Evolutionary conservation across 2,329 filamentous ascomycete species (phyloP).

Genomic region (Coniochaeta prunicola): DNA sequence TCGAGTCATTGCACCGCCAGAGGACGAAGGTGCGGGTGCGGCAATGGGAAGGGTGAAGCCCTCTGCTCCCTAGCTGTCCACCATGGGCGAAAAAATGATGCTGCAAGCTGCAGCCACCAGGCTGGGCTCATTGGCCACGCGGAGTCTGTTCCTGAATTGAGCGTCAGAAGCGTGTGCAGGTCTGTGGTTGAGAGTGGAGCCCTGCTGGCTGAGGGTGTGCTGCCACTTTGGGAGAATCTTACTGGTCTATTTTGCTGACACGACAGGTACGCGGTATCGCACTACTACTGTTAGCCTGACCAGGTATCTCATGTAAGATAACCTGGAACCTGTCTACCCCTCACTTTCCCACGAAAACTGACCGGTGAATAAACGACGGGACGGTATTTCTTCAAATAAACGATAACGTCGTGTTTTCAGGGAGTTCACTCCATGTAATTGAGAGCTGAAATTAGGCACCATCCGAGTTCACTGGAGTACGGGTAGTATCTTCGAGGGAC

Average conservation of each 20-base stretch:
- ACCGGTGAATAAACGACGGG: neutral
- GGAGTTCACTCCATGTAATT: neutral
- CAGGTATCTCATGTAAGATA: too few relatives aligned
- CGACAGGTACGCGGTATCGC: neutral
- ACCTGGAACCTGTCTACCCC: neutral
- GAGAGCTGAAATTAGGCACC: neutral
- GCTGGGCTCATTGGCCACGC: neutral
- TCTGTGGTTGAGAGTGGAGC: slow-evolving; percentile 1
- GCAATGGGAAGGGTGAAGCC: neutral
- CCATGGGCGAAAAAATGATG: neutral
- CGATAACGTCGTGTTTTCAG: neutral
- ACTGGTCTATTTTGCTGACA: neutral
- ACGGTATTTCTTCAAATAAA: too few relatives aligned
- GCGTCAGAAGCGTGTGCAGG: too few relatives aligned
- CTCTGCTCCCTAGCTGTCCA: neutral
- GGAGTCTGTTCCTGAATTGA: neutral
- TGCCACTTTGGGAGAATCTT: neutral
- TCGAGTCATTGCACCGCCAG: neutral
- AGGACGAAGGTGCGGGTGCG: neutral
- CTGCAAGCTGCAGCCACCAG: neutral
- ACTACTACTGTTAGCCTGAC: too few relatives aligned
- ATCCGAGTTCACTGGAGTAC: too few relatives aligned
- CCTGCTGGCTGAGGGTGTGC: neutral
- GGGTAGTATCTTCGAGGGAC: too few relatives aligned
- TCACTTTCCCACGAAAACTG: neutral